phyloP scores from a whole-genome alignment of 148 eudicot species.

The Rhododendron griersonianum region DNA sequence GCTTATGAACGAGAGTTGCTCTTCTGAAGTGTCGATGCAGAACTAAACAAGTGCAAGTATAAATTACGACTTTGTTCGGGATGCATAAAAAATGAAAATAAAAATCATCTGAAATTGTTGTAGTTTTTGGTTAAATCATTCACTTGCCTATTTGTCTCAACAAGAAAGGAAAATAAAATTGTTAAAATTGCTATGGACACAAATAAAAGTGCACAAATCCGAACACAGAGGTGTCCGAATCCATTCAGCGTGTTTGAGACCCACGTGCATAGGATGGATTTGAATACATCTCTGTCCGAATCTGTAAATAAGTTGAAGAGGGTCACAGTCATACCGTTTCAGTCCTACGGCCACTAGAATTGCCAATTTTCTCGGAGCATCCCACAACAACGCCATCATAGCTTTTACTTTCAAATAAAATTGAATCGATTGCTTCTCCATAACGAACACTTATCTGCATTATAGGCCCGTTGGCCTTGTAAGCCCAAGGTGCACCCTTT shows the following conservation, averaged over 20 bases:
- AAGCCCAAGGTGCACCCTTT: not conserved
- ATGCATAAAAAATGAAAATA: not conserved
- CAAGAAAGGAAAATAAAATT: no score
- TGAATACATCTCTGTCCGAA: not conserved
- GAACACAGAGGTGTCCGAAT: no score
- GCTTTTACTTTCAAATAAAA: not conserved
- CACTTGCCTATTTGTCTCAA: not conserved
- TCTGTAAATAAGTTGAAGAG: not conserved
- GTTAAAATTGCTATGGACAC: not conserved
- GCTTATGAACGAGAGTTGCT: no score
- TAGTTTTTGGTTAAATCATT: no score
- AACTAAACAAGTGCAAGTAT: not conserved
- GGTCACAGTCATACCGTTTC: not conserved
- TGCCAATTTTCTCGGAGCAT: not conserved
- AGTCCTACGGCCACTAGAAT: not conserved
- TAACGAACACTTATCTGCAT: not conserved
- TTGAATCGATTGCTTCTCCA: not conserved
- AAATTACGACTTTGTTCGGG: not conserved
- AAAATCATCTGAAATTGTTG: not conserved
- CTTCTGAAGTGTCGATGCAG: no score
- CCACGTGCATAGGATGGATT: no score
- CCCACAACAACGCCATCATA: not conserved
- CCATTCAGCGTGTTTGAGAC: no score
- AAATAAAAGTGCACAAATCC: not conserved
- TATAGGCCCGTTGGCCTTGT: not conserved